Base-by-base conservation (phyloP, 345 rosid species). In the Salix purpurea region DNA sequence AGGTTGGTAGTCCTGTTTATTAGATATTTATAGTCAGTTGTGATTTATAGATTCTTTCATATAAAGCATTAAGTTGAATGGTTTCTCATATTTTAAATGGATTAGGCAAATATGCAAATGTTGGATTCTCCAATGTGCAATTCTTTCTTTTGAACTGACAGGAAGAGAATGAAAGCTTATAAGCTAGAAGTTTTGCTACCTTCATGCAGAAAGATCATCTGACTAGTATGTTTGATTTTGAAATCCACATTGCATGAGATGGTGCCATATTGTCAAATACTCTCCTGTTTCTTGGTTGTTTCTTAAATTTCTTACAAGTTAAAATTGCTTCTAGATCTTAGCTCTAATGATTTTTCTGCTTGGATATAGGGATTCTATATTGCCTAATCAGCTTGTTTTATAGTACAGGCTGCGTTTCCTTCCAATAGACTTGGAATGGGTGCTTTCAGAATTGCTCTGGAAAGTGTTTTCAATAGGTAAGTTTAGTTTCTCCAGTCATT, bases 361-460 rank as follows among this genome's bases (percentile, higher is more conserved):
- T 24, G 69, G 16, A 36, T 64, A 23, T 76, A 14, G 52, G 54
- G 64, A 32, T 76, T 73, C 21, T 15, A 6, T 74, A 42, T 7
- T 69, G 9, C 44, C 24, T 72, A 56, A 71, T 77, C 39, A 50
- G 36, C 34, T 36, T 36, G 62, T 19, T 66, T 12, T 18, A 69
- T 64, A 48, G 30, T 70, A 46, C 81, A 88, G 86, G 87, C 87
- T 74, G 85, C 86, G 50, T 88, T 85, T 72, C 81, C 87, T 11
- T 64, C 86, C 1, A 26, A 80, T 71, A 87, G 85, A 36, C 86
- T 87, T 73, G 86, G 90, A 73, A 72, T 82, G 80, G 87, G 90
- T 62, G 86, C 90, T 72, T 88, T 85, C 42, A 84, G 88, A 77
- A 88, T 85, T 77, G 86, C 88, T 36, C 61, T 85, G 58, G 85